Evolutionary conservation across 805 yeast genomes (phyloP).

Genomic region (Metschnikowia continentalis): DNA sequence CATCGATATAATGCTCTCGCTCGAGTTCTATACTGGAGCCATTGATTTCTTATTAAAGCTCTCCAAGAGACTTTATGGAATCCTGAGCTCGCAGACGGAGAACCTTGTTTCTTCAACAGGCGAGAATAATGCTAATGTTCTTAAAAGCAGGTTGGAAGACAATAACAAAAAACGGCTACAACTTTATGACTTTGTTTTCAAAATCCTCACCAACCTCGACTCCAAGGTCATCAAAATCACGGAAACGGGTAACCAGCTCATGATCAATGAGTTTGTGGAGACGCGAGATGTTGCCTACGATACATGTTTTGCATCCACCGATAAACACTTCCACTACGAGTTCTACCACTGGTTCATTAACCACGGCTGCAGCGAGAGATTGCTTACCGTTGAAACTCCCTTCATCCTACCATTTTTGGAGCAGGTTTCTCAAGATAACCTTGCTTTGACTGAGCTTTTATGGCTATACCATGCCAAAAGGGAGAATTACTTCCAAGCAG

Average conservation of each 20-base stretch:
- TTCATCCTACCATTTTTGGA: constrained; percentile 73
- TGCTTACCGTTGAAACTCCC: constrained; percentile 78
- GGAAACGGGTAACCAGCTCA: constrained; percentile 35
- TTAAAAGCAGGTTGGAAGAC: constrained; percentile 10
- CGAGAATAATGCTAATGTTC: constrained; percentile 6
- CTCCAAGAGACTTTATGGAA: constrained; percentile 55
- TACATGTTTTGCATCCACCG: constrained; percentile 68
- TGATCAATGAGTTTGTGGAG: constrained; percentile 48
- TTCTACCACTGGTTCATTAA: constrained; percentile 88
- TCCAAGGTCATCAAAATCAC: constrained; percentile 48
- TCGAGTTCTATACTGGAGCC: constrained; percentile 81
- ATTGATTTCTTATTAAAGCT: constrained; percentile 75
- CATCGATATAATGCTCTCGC: constrained; percentile 67
- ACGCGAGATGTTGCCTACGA: constrained; percentile 70
- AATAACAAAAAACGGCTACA: constrained; percentile 24
- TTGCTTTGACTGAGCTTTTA: constrained; percentile 73
- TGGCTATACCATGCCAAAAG: constrained; percentile 89
- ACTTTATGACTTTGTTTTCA: constrained; percentile 71
- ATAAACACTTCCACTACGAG: constrained; percentile 85
- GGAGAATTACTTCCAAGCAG: constrained; percentile 78
- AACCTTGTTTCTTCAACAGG: constrained; percentile 6
- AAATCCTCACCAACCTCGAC: constrained; percentile 69
- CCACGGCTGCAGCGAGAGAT: constrained; percentile 71
- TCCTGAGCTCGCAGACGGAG: constrained; percentile 6
- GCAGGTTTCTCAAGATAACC: constrained; percentile 57